Conservation (phyloP, 208 protist species). For the Angomonas ambiguus region DNA sequence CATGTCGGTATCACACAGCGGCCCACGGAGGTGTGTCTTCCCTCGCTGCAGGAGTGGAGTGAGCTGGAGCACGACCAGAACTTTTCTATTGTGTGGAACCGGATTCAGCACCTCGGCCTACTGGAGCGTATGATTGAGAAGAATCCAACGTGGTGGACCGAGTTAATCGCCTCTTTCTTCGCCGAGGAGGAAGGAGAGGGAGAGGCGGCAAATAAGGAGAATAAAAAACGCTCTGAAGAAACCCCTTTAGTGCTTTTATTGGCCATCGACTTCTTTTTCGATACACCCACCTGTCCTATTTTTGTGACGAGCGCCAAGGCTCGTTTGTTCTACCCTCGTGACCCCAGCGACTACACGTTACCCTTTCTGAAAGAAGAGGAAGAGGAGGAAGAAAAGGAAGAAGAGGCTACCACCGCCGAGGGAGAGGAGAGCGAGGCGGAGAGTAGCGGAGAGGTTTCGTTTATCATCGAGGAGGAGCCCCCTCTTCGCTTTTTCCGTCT, state of each 20-base stretch:
- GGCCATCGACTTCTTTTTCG: constrained; percentile 72
- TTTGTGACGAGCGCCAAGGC: constrained; percentile 71
- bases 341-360: neutral
- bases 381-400: constrained; percentile 23
- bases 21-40: constrained; percentile 74
- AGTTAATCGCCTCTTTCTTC: too few relatives aligned
- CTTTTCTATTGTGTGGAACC: constrained; percentile 35
- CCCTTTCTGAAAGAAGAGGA: constrained; percentile 9
- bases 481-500: constrained; percentile 65
- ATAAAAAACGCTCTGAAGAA: neutral
- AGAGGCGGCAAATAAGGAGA: neutral
- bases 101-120: constrained; percentile 39
- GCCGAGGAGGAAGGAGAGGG: too few relatives aligned
- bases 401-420: constrained; percentile 6
- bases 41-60: constrained; percentile 68
- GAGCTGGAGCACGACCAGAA: constrained; percentile 49
- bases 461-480: constrained; percentile 6
- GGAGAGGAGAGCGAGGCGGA: neutral
- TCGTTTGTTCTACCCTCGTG: constrained; percentile 34
- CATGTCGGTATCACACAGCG: constrained; percentile 70
- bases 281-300: constrained; percentile 54
- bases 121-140: constrained; percentile 32
- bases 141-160: constrained; percentile 6
- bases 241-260: constrained; percentile 39
- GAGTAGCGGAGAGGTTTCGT: neutral